Base-by-base conservation (phyloP, 352 stramenopile genomes). In the Globisporangium recalcitrans region DNA sequence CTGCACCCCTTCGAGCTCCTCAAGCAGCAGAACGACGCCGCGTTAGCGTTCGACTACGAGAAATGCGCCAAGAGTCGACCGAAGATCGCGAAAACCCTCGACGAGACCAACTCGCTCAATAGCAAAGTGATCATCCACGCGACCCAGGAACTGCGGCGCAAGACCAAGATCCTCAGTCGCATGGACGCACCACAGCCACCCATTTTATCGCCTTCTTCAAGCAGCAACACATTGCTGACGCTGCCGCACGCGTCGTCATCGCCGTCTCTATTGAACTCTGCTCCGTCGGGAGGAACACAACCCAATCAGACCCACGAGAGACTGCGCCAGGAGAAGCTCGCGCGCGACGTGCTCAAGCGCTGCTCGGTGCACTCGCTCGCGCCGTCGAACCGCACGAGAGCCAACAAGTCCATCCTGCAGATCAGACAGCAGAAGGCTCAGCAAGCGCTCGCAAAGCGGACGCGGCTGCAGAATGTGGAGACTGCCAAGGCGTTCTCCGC, bases 401-500 rank as follows among this genome's bases (percentile, higher is more conserved):
- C 47, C 13, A 72, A 71, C 52, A 73, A 70, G 46, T 70, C 58
- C 3, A 67, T 74, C 10, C 40, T 60, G 6, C 58, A 73, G 14
- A 65, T 74, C 29, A 70, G 55, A n/a, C 58, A 64, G 44, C 62
- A 67, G 13, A 68, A 84, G 42, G 64, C 67, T 11, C 63, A 87
- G 4, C 67, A 74, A 4, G 58, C 62, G 0, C 40, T 68, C 14
- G 63, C 21, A 40, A 77, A 85, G 62, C 69, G 71, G 26, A 38
- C 57, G 40, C 69, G 72, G 4, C 62, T 70, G 31, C 73, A 86
- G 44, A 73, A 75, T 29, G 46, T 65, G 9, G 78, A 87, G 65
- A 82, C 80, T 0, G 76, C 77, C n/a, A 76, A 71, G 21, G 78
- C 74, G 2, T 92, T 92, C 57, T 76, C 70, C 3, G 62, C 80